Conservation (phyloP, 2,329 filamentous ascomycete genomes). For the Fusarium phyllophilum region DNA sequence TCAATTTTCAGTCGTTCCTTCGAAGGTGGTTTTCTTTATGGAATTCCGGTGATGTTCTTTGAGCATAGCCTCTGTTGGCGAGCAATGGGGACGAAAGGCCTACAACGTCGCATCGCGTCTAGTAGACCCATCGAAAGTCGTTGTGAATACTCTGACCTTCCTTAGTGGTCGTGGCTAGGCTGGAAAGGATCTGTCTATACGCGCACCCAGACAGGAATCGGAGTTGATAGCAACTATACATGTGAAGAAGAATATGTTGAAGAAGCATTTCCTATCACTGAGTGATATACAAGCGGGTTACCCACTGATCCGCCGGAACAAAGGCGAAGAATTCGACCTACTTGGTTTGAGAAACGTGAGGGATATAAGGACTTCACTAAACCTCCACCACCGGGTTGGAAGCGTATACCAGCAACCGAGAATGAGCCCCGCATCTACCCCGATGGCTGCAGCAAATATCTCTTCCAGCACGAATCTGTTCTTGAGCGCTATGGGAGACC, state of each 20-base stretch:
- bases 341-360: slow-evolving; percentile 8
- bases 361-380: slow-evolving; percentile 1
- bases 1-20: slow-evolving; percentile 4
- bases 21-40: slow-evolving; percentile 5
- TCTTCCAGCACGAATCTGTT: neutral
- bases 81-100: rapidly evolving
- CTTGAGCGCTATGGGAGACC: rapidly evolving
- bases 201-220: neutral
- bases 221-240: neutral
- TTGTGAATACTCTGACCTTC: neutral
- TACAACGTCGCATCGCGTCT: rapidly evolving
- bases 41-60: slow-evolving; percentile 16
- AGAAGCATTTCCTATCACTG: neutral
- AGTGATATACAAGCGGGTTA: neutral
- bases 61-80: slow-evolving; percentile 2
- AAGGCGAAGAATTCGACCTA: neutral
- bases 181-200: neutral
- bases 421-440: neutral
- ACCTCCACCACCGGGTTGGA: slow-evolving; percentile 1
- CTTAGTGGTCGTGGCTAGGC: slow-evolving; percentile 25
- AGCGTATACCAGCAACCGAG: neutral
- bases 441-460: neutral
- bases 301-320: neutral
- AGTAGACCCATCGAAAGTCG: rapidly evolving
- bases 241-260: neutral